Conservation (phyloP, 108 stramenopile genomes). For the Nitzschia sp. region DNA sequence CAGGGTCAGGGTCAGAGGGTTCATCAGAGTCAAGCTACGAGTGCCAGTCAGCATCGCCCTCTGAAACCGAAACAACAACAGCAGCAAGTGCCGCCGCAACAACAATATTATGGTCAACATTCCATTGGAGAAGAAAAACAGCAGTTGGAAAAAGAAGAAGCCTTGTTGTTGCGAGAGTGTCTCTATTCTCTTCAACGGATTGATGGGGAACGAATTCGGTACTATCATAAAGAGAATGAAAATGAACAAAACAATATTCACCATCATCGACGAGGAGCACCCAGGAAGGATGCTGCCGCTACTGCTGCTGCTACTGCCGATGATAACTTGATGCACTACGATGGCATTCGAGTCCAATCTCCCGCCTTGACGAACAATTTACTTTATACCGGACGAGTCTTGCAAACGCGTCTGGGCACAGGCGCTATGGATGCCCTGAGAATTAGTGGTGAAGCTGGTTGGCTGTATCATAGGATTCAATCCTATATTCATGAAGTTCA, state of each 20-base stretch:
- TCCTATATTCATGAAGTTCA: slow-evolving; percentile 37
- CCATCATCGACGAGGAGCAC: no score
- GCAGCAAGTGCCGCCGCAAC: background rate
- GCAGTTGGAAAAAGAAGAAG: slow-evolving; percentile 49
- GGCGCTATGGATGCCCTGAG: slow-evolving; percentile 72
- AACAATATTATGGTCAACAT: background rate
- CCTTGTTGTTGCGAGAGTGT: slow-evolving; percentile 45
- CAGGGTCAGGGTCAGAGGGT: background rate
- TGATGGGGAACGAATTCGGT: slow-evolving; percentile 47
- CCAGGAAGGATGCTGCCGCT: no score
- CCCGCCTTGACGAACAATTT: slow-evolving; percentile 17
- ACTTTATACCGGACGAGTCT: slow-evolving; percentile 21
- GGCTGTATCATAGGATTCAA: slow-evolving; percentile 68
- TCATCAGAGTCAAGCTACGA: background rate
- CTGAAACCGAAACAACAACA: background rate
- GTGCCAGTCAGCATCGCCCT: background rate
- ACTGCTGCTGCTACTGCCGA: background rate
- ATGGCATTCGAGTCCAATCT: slow-evolving; percentile 32
- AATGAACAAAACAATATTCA: background rate
- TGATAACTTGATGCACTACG: slow-evolving; percentile 10
- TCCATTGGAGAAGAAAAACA: slow-evolving; percentile 6
- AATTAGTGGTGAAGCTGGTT: slow-evolving; percentile 82
- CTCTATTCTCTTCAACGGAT: slow-evolving; percentile 58
- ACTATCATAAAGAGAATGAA: slow-evolving; percentile 15
- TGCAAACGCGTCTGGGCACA: slow-evolving; percentile 50